A percentile compares a stretch with the other conserved stretches of the same genome.
These are phyloP conservation scores for Dipteronia dyeriana DNA, from an alignment of 345 rosid species.

Conservation along the genomic window DNA sequence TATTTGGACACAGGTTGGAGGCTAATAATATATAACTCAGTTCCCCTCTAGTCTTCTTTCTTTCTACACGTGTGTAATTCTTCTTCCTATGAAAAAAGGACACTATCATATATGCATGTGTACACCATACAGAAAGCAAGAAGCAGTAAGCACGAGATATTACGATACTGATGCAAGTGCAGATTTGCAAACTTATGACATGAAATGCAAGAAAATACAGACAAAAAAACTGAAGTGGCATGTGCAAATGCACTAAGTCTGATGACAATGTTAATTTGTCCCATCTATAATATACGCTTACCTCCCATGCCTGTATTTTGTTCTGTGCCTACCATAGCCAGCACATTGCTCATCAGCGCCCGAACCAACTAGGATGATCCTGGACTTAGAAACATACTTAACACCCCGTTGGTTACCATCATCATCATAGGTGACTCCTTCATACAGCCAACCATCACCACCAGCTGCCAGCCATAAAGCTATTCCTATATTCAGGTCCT, in stretches of 20 bases:
- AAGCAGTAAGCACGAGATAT: background rate
- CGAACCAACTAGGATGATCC: conserved; percentile 81
- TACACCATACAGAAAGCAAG: background rate
- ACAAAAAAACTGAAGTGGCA: background rate
- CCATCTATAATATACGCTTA: conserved; percentile 26
- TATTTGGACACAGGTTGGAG: background rate
- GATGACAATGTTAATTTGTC: background rate
- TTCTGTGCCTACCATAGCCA: conserved; percentile 93
- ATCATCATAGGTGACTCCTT: conserved; percentile 29
- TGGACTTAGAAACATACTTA: conserved; percentile 66
- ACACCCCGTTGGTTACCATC: conserved; percentile 31
- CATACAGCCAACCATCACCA: conserved; percentile 77
- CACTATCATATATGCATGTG: background rate
- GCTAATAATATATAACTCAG: background rate
- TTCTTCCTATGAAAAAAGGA: background rate
- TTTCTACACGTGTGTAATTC: background rate
- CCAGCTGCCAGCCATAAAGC: conserved; percentile 91
- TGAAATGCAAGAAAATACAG: background rate
- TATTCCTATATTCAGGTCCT: conserved; percentile 95
- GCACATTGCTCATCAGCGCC: conserved; percentile 99
- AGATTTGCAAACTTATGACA: background rate
- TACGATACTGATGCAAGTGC: background rate
- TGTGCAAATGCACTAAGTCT: background rate
- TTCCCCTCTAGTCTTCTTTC: background rate
- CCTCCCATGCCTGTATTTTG: conserved; percentile 81